A percentile compares a stretch with the other conserved stretches of the same genome.
These are phyloP conservation scores for Populus tomentosa DNA, from an alignment of 441 rosid species.

Conservation along the genomic window DNA sequence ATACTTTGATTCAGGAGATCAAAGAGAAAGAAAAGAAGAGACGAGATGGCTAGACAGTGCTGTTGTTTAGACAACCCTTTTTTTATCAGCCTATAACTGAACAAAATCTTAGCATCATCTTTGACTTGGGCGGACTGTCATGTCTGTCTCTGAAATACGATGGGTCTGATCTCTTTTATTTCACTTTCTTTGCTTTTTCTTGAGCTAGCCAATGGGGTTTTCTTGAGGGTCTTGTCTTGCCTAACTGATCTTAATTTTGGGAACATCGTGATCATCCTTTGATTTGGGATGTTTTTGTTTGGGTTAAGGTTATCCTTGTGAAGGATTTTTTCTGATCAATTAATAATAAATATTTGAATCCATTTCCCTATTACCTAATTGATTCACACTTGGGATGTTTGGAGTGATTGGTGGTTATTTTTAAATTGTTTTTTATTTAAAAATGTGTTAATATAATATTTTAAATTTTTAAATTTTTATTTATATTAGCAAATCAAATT, in stretches of 20 bases:
- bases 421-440: too few relatives aligned
- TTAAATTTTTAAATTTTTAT: too few relatives aligned
- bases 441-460: too few relatives aligned
- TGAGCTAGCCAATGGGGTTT: conserved; percentile 19
- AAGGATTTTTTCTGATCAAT: too few relatives aligned
- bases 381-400: too few relatives aligned
- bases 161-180: not conserved
- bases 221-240: conserved; percentile 15
- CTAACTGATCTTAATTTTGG: conserved; percentile 12
- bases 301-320: too few relatives aligned
- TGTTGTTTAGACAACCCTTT: not conserved
- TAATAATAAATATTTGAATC: too few relatives aligned
- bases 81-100: not conserved
- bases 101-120: conserved; percentile 26
- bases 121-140: conserved; percentile 29
- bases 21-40: not conserved
- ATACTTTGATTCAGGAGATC: conserved; percentile 10
- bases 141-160: conserved; percentile 13
- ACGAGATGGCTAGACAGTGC: not conserved
- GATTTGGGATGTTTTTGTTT: conserved; percentile 7
- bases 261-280: conserved; percentile 22
- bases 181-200: not conserved
- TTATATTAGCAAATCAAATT: too few relatives aligned
- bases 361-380: too few relatives aligned
- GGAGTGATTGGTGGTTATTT: too few relatives aligned